These are phyloP conservation scores for Globisporangium cylindrosporum DNA, from an alignment of 352 stramenopile genomes.

Conservation along the genomic window DNA sequence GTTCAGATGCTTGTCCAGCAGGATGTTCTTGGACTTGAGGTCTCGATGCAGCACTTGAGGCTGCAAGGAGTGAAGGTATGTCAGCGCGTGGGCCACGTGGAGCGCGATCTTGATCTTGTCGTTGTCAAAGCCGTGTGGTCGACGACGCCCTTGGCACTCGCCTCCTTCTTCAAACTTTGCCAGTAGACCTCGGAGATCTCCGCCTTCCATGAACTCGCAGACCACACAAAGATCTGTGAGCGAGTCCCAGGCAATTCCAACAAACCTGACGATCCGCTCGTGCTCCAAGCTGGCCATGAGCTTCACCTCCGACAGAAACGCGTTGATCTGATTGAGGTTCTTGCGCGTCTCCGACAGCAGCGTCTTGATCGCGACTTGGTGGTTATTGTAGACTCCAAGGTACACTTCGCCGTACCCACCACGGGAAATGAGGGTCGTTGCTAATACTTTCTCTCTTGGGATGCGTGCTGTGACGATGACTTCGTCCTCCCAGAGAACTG, in stretches of 20 bases:
- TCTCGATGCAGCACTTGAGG: conserved; percentile 41
- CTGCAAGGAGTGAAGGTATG: conserved; percentile 44
- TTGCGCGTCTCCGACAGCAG: conserved; percentile 29
- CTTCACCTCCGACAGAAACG: conserved; percentile 43
- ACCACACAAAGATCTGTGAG: conserved; percentile 40
- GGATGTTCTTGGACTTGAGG: conserved; percentile 49
- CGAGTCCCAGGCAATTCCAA: conserved; percentile 50
- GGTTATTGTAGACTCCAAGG: conserved; percentile 27
- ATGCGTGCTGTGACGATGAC: conserved; percentile 24
- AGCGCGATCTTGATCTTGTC: conserved; percentile 33
- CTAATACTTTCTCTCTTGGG: conserved; percentile 24
- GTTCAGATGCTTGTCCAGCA: conserved; percentile 34
- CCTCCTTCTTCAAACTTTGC: conserved; percentile 12
- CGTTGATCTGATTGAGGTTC: conserved; percentile 29
- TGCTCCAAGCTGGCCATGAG: conserved; percentile 41
- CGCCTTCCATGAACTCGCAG: conserved; percentile 39
- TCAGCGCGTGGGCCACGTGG: conserved; percentile 32
- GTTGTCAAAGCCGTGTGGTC: conserved; percentile 28
- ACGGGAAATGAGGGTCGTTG: conserved; percentile 24
- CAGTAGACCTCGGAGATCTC: conserved; percentile 36
- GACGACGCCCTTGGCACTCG: conserved; percentile 18
- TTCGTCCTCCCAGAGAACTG: conserved; percentile 24
- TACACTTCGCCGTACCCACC: conserved; percentile 50
- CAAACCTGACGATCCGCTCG: conserved; percentile 33
- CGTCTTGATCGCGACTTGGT: conserved; percentile 44